Evolutionary conservation across 164 flowering plant genomes (phyloP), one percentile per base, ranked within the genome.

Genomic region (Berberis vulgaris): DNA sequence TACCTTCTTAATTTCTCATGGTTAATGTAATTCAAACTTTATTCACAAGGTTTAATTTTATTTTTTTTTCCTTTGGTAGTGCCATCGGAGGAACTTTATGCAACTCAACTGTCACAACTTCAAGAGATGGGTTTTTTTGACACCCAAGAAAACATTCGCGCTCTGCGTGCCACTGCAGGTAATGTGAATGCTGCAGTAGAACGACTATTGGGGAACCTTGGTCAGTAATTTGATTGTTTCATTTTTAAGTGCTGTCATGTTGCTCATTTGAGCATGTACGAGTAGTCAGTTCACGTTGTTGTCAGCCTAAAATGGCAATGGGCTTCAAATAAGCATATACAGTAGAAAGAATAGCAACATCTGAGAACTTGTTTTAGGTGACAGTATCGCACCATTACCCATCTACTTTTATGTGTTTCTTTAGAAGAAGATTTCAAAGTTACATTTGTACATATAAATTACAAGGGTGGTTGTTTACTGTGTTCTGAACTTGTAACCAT

Each of bases 121-220:
- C 97, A 86, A 79, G 99, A 94, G 71, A 94, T 91, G 99, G 99
- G 99, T 50, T 94, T 91, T 78, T 83, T 84, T 69, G 99, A 94
- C 69, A 84, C 89, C 1, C 88, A 84, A 74, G 97, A 91, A 77
- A 94, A 94, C 59, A 89, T 94, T 64, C 74, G 90, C 61, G 99
- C 96, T 1, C 76, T 94, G 71, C 78, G 77, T 41, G 96, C 96
- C 10, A 86, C 97, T 11, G 69, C 85, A 4, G 99, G 99, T 39
- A 94, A 94, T 69, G 99, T 94, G 12, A 86, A 91, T 72, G 99
- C 99, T 10, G 99, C 99, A 2, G 93, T 94, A n/a, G 97, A 94
- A 75, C 86, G 96, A 40, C 96, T 92, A 62, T 67, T 92, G 72
- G 91, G 89, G 26, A 92, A 83, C 64, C 82, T 64, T 4, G 93